Base-by-base conservation (phyloP, 1,284 basidiomycete species). In the Cryptococcus wingfieldii region DNA sequence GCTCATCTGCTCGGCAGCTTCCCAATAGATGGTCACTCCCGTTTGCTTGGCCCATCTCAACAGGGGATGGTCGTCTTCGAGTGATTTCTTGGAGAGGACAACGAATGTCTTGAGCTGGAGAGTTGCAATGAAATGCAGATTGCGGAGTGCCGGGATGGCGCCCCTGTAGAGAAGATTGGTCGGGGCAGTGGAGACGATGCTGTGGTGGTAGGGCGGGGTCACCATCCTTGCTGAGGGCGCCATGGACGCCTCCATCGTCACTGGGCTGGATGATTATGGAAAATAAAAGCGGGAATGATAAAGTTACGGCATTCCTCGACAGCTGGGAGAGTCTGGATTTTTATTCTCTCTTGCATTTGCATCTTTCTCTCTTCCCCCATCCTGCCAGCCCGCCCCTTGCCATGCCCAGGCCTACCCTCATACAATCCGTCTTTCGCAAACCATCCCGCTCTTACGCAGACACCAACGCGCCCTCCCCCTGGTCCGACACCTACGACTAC, bases 91-190 rank as follows among this genome's bases (percentile, higher is more conserved):
- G 25, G 79, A 75, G 13, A 86, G 76, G 16, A 80, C 78, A 1
- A 77, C 53, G 56, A 86, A 81, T 54, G 86, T 85, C 31, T 81
- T 81, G 14, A 83, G 77, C 1, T 83, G 67, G 12, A 86, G 72
- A 9, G 67, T 55, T 9, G 55, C 54, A 5, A 74, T 23, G 53
- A 73, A 74, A 5, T 66, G 53, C 7, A 70, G 59, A 50, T 74
- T 75, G 23, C 72, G 66, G n/a, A 56, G 51, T 0, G 62, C 63
- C 0, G 74, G 74, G 16, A 71, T 50, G 1, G 72, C 66, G 1
- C 70, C 74, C 34, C 74, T 58, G 51, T 74, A 75, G 18, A 75
- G 65, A 25, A 70, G 65, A 28, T 74, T 56, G n/a, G 31, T 27
- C 25, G 27, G 28, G 19, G 51, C 47, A 28, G 51, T 34, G 19